Evolutionary conservation across 164 flowering plant genomes (phyloP), one percentile per base, ranked within the genome.

Genomic region (Vitis riparia): DNA sequence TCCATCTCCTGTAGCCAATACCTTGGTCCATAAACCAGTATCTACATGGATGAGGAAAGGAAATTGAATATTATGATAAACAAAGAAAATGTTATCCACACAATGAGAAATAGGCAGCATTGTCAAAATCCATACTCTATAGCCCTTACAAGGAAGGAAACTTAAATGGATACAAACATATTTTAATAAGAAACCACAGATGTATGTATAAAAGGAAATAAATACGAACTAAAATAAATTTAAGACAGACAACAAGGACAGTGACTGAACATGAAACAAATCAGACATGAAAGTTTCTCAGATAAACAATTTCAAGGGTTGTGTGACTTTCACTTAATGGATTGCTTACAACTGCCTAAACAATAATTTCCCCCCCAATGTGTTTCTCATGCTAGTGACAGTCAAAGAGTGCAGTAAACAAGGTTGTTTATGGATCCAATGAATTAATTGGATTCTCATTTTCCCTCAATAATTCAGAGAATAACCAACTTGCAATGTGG

Each of bases 21-120:
- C 75, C 80, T 87, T 91, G 65, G 87, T 84, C 98, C 99, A 96
- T 29, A 83, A 4, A 62, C 89, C 91, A 59, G 83, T 86, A 47
- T 93, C 99, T 96, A 82, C 81, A 74, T 3, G 29, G 7, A 37
- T 37, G 49, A 62, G 51, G 50, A 0, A 44, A 55, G 47, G 9
- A 32, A 13, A 37, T 4, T 50, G 30, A 60, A 47, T 19, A 58
- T 37, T 8, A 48, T 55, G 27, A 17, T 17, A 68, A 44, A 12
- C 52, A 51, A 29, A 30, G 5, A 51, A 32, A 2, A 44, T 29
- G 51, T 11, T 32, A 59, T 37, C 32, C 57, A 67, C 17, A 57
- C 37, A 17, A 59, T 13, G 23, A 50, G 9, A 59, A 59, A 11
- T 44, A 32, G 29, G 10, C 29, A 47, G 1, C 7, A 47, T 57